A percentile compares a stretch with the other conserved stretches of the same genome.
Conservation (phyloP, 1,139 yeast genomes). For the Saccharomycopsis hybrid region DNA sequence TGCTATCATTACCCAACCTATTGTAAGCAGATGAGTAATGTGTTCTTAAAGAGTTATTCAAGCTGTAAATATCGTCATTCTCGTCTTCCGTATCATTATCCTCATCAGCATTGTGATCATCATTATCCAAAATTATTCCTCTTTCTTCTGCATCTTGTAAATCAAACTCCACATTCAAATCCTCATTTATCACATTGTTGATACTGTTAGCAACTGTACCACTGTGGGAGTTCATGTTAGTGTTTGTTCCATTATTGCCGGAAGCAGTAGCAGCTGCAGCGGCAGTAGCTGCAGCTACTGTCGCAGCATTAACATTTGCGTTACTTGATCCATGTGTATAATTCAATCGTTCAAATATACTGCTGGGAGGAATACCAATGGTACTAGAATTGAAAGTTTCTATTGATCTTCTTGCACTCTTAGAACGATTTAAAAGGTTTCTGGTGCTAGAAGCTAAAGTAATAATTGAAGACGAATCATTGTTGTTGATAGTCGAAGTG, state of each 20-base stretch:
- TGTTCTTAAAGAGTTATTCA: conserved; percentile 17
- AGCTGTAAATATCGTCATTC: conserved; percentile 18
- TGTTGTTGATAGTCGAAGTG: conserved; percentile 15
- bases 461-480: conserved; percentile 19
- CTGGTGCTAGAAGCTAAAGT: conserved; percentile 20
- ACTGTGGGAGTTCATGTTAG: background rate
- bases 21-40: conserved; percentile 5
- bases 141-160: too few relatives aligned
- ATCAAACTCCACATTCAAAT: background rate
- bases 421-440: conserved; percentile 18
- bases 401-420: conserved; percentile 20
- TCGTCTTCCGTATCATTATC: conserved; percentile 1
- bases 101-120: background rate
- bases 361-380: conserved; percentile 21
- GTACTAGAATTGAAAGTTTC: conserved; percentile 22
- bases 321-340: background rate
- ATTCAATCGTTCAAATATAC: conserved; percentile 20
- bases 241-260: background rate
- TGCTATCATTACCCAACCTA: conserved; percentile 9
- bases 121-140: too few relatives aligned
- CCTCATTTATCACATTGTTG: background rate
- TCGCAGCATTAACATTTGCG: background rate
- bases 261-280: background rate
- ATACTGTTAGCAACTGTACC: background rate
- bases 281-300: background rate